These are phyloP conservation scores for Boechera retrofracta DNA, from an alignment of 345 rosid species.

Conservation along the genomic window DNA sequence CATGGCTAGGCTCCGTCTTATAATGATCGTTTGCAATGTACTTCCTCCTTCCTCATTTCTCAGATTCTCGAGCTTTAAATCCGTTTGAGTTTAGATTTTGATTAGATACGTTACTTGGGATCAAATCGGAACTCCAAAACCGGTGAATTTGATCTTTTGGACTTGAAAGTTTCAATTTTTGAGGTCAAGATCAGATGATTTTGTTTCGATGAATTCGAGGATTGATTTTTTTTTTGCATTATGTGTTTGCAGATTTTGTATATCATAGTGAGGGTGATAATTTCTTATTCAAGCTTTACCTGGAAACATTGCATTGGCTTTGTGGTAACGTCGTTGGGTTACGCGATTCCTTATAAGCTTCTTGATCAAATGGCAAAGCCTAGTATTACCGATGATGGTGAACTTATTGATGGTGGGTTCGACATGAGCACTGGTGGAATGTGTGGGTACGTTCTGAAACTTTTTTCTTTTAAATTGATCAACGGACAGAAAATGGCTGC, in stretches of 20 bases:
- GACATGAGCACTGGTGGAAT: slow-evolving; percentile 92
- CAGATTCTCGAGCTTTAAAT: not conserved
- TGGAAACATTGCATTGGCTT: slow-evolving; percentile 90
- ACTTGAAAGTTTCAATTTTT: not conserved
- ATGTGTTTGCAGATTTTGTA: slow-evolving; percentile 59
- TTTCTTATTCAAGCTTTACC: slow-evolving; percentile 66
- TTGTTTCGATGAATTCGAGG: not conserved
- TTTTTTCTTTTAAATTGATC: not conserved
- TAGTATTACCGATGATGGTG: slow-evolving; percentile 67
- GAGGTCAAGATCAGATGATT: not conserved
- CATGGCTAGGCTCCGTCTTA: slow-evolving; percentile 65
- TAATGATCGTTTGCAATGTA: slow-evolving; percentile 81
- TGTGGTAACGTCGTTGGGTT: slow-evolving; percentile 65
- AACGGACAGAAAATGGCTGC: not conserved
- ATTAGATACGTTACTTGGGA: not conserved
- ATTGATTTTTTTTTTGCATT: slow-evolving; percentile 5
- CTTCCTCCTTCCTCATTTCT: slow-evolving; percentile 20
- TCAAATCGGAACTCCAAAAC: not conserved
- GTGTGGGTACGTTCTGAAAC: slow-evolving; percentile 64
- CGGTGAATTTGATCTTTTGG: not conserved
- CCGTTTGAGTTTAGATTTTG: not conserved
- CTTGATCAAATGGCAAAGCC: slow-evolving; percentile 82
- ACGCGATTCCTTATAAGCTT: slow-evolving; percentile 72
- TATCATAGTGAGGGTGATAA: slow-evolving; percentile 67
- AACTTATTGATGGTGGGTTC: slow-evolving; percentile 85